These are phyloP conservation scores for Hypoxylon lienhwacheense DNA, from an alignment of 495 filamentous ascomycete genomes.

Conservation along the genomic window DNA sequence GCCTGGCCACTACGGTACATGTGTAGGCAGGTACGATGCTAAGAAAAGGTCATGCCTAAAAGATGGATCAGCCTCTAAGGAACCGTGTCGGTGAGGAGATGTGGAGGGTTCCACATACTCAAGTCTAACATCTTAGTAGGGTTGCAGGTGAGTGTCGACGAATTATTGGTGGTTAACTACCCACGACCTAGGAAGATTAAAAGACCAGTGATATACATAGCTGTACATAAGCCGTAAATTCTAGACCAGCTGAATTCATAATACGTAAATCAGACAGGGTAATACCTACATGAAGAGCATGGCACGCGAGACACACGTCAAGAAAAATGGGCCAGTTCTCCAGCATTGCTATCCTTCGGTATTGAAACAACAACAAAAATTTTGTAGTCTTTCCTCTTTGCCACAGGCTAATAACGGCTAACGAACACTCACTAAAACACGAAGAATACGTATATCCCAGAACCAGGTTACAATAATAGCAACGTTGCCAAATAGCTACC, in stretches of 20 bases:
- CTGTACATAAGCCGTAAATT: not conserved
- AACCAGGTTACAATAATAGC: not conserved
- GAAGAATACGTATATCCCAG: not conserved
- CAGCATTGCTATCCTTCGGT: not conserved
- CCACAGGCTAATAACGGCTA: too few species aligned
- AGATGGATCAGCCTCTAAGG: not conserved
- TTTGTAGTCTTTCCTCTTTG: too few species aligned
- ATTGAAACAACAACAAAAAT: not conserved
- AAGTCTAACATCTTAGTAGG: not conserved
- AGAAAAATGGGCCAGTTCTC: not conserved
- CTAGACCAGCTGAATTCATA: too few species aligned
- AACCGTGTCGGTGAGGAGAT: constrained; percentile 15
- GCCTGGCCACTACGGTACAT: constrained; percentile 17
- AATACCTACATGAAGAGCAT: not conserved
- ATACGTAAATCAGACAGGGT: not conserved
- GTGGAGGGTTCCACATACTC: constrained; percentile 12
- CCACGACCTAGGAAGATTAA: not conserved
- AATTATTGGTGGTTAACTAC: constrained; percentile 10
- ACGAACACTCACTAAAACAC: too few species aligned
- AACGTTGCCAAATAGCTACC: too few species aligned
- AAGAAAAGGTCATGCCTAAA: constrained; percentile 3
- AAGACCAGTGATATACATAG: too few species aligned
- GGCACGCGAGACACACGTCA: not conserved
- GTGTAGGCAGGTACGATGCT: not conserved
- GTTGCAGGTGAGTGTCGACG: constrained; percentile 1